Percentiles rank a stretch among this genome's conserved stretches.
These are phyloP conservation scores for Backusella luteola DNA, from an alignment of 192 early-diverging fungal genomes.

Conservation along the genomic window DNA sequence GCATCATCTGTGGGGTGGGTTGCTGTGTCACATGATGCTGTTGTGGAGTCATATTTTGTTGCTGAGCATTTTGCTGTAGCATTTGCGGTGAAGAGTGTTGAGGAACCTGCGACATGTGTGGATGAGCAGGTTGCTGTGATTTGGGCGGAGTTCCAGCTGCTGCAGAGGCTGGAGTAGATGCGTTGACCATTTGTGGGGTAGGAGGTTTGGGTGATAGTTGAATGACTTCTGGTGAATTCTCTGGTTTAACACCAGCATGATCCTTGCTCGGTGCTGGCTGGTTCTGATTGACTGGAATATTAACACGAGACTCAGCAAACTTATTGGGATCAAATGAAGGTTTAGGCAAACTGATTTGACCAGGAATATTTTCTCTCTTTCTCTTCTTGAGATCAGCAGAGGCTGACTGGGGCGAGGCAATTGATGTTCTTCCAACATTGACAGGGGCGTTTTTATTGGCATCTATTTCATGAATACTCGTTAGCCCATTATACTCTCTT, in stretches of 20 bases:
- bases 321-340: slow-evolving; percentile 24
- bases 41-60: background rate
- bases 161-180: background rate
- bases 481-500: background rate
- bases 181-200: background rate
- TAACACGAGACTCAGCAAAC: slow-evolving; percentile 23
- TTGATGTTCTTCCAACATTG: background rate
- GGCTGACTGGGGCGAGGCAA: slow-evolving; percentile 19
- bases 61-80: background rate
- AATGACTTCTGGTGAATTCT: background rate
- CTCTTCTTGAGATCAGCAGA: slow-evolving; percentile 32
- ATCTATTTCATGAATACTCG: background rate
- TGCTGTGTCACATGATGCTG: background rate
- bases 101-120: background rate
- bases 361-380: slow-evolving; percentile 38
- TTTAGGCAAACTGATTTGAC: slow-evolving; percentile 33
- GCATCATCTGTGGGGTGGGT: background rate
- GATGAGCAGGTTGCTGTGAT: background rate
- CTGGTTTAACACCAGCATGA: background rate
- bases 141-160: slow-evolving; percentile 22
- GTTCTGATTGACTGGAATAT: background rate
- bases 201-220: background rate
- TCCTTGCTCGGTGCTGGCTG: background rate
- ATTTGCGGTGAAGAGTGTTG: background rate
- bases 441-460: background rate